These are phyloP conservation scores for Aureobasidium lini DNA, from an alignment of 2,329 filamentous ascomycete genomes.

Conservation along the genomic window DNA sequence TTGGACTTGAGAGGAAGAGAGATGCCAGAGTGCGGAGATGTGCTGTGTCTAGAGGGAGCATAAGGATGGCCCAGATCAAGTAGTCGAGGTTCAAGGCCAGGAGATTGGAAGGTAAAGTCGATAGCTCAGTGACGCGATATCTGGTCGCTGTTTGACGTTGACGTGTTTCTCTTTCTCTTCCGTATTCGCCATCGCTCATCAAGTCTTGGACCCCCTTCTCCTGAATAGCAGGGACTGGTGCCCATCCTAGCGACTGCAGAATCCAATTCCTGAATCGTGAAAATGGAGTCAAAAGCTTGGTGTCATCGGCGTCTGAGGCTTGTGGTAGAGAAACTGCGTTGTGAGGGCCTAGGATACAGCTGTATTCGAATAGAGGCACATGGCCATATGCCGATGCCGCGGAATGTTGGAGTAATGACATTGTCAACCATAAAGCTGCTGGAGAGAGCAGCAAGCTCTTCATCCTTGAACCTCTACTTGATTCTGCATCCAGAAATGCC, in stretches of 20 bases:
- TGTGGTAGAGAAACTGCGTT: not conserved
- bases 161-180: not conserved
- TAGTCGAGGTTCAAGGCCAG: not conserved
- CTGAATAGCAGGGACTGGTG: not conserved
- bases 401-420: not conserved
- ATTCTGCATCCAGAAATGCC: not conserved
- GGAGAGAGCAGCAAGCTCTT: not conserved
- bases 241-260: constrained; percentile 1
- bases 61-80: not conserved
- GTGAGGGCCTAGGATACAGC: constrained; percentile 2
- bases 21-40: not conserved
- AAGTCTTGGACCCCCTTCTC: not conserved
- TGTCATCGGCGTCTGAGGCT: not conserved
- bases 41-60: constrained; percentile 3
- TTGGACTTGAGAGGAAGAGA: not conserved
- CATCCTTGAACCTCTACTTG: not conserved
- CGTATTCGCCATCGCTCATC: not conserved
- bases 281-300: not conserved
- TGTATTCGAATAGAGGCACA: not conserved
- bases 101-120: constrained; percentile 1
- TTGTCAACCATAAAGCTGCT: not conserved
- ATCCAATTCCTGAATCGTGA: not conserved
- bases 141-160: not conserved
- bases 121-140: not conserved
- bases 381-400: not conserved